Evolutionary conservation across 345 rosid genomes (phyloP), one percentile per base, ranked within the genome.

Genomic region (Populus euphratica): DNA sequence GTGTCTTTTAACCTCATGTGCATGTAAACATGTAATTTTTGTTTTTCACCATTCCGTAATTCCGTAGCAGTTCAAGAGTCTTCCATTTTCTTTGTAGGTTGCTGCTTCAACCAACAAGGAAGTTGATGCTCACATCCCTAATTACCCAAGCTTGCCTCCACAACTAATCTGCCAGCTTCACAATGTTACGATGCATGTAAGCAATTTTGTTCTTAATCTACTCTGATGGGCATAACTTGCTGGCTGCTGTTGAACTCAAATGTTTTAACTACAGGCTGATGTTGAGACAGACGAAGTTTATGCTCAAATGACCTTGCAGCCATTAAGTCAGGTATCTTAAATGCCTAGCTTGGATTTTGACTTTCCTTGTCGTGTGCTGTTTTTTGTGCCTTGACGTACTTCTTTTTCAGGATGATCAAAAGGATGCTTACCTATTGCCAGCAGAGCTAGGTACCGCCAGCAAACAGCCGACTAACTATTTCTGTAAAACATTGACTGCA

Each of bases 401-500:
- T 56, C 27, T n/a, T 59, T 59, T 59, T 25, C 64, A 59, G 64
- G 64, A 59, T 8, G 64, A 59, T 10, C 64, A 59, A 59, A 59
- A 59, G 23, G 64, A 59, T 59, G 64, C 64, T 59, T 59, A 59
- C 29, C 29, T 23, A 59, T n/a, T 59, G 64, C 64, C 64, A 59
- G 64, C 29, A n/a, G 64, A 59, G 64, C 29, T 59, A 59, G 64
- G 64, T 59, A 59, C 64, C 10, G 64, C 64, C 64, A 59, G 73
- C 78, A 87, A 87, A 76, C 90, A 85, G 79, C 90, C 90, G 25
- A 77, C 90, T 3, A 85, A 87, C 73, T 87, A 83, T 77, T 87
- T 87, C 78, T 87, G 90, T 68, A 87, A 87, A 77, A 87, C 88
- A 14, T 79, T 86, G 81, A 86, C 89, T 54, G 89, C 89, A 20